A percentile compares a stretch with the other conserved stretches of the same genome.
phyloP scores from a whole-genome alignment of 1,284 basidiomycete genomes.

The Hortiboletus rubellus region DNA sequence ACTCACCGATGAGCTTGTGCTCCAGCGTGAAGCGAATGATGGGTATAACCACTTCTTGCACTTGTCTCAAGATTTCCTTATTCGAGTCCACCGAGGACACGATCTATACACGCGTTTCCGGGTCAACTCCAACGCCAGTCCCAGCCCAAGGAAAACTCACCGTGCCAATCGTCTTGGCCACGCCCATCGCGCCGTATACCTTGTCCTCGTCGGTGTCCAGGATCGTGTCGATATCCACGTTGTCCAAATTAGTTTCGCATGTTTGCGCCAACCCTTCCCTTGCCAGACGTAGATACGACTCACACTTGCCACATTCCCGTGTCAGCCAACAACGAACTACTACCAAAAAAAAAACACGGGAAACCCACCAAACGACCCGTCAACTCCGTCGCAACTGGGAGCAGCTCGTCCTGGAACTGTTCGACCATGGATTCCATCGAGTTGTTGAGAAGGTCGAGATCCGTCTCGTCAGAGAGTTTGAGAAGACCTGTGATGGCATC shows the following conservation, averaged over 20 bases:
- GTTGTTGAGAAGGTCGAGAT: slow-evolving; percentile 81
- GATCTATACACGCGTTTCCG: slow-evolving; percentile 43
- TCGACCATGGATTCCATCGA: slow-evolving; percentile 88
- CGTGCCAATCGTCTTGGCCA: slow-evolving; percentile 78
- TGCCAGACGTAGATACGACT: slow-evolving; percentile 79
- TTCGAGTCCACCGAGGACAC: slow-evolving; percentile 72
- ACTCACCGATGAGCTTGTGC: slow-evolving; percentile 65
- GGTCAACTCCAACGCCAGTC: not conserved
- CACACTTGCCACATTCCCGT: slow-evolving; percentile 50
- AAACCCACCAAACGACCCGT: slow-evolving; percentile 70
- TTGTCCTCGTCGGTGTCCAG: slow-evolving; percentile 75
- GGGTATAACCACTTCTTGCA: slow-evolving; percentile 82
- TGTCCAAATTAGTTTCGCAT: slow-evolving; percentile 43
- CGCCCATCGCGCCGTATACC: slow-evolving; percentile 82
- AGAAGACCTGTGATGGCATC: slow-evolving; percentile 59
- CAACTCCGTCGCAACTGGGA: slow-evolving; percentile 85
- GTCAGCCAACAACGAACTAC: not conserved
- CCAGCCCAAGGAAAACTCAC: slow-evolving; percentile 40
- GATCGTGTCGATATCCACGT: slow-evolving; percentile 51
- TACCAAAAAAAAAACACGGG: not conserved
- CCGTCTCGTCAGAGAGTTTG: slow-evolving; percentile 87
- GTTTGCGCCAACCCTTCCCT: slow-evolving; percentile 62
- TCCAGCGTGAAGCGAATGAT: slow-evolving; percentile 78
- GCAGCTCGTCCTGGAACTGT: slow-evolving; percentile 79
- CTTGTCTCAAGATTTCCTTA: slow-evolving; percentile 74